Percentiles rank a stretch among this genome's conserved stretches.
Evolutionary conservation across 225 moss, liverwort and hornwort species (phyloP).

Genomic region (Neckera pumila): DNA sequence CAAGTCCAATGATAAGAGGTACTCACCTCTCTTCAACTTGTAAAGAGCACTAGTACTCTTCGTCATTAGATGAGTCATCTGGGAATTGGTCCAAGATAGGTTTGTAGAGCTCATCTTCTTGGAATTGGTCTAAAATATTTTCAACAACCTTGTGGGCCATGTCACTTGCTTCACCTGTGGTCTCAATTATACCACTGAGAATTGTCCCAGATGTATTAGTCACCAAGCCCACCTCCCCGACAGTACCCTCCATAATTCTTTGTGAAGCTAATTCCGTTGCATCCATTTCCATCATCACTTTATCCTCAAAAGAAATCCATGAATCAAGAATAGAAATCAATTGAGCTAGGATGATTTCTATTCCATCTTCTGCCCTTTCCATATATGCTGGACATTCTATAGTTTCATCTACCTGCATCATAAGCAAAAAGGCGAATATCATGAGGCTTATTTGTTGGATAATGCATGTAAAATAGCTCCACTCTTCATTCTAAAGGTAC

Average conservation of each 20-base stretch:
- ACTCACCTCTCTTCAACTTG: background rate
- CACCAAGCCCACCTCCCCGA: slow-evolving; percentile 20
- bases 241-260: background rate
- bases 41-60: background rate
- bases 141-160: background rate
- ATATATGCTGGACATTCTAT: slow-evolving; percentile 17
- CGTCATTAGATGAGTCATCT: background rate
- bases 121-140: background rate
- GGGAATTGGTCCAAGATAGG: background rate
- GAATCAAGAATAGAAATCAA: slow-evolving; percentile 16
- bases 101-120: background rate
- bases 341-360: slow-evolving; percentile 11
- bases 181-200: background rate
- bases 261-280: slow-evolving; percentile 12
- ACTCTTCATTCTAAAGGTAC: background rate
- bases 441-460: background rate
- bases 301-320: slow-evolving; percentile 39
- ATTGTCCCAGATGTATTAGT: background rate
- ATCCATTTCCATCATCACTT: slow-evolving; percentile 25
- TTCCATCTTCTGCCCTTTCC: slow-evolving; percentile 11
- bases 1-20: background rate
- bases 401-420: slow-evolving; percentile 28
- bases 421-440: background rate
- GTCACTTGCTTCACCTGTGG: background rate
- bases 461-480: background rate